These are phyloP conservation scores for Phlyctochytrium arcticum DNA, from an alignment of 192 early-diverging fungal genomes.

Conservation along the genomic window DNA sequence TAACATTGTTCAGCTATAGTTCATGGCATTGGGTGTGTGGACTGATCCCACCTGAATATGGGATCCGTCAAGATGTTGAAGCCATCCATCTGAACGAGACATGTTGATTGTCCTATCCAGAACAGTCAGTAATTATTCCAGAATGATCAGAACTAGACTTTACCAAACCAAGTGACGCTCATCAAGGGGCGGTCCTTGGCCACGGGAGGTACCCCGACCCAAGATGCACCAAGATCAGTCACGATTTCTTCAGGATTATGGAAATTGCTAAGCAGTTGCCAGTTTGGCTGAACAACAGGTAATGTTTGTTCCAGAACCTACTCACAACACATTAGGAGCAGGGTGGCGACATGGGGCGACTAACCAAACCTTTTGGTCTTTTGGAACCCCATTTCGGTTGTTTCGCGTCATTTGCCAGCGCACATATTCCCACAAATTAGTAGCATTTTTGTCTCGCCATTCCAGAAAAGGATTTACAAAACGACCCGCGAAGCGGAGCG, in stretches of 20 bases:
- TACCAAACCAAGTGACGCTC: conserved; percentile 30
- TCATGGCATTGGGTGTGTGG: neutral
- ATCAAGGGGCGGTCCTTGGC: conserved; percentile 3
- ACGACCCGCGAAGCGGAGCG: conserved; percentile 32
- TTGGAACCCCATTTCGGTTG: conserved; percentile 36
- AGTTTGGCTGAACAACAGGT: conserved; percentile 32
- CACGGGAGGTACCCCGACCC: neutral
- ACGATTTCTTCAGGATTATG: neutral
- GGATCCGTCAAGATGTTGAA: conserved; percentile 52
- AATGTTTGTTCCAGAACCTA: conserved; percentile 16
- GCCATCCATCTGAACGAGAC: conserved; percentile 52
- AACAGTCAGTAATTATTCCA: conserved; percentile 27
- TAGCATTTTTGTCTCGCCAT: conserved; percentile 45
- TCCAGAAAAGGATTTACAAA: conserved; percentile 63
- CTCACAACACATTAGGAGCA: neutral
- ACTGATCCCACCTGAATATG: conserved; percentile 33
- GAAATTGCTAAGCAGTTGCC: conserved; percentile 18
- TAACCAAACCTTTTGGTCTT: conserved; percentile 16
- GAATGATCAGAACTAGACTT: conserved; percentile 17
- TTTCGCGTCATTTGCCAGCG: conserved; percentile 33
- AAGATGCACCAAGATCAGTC: conserved; percentile 2
- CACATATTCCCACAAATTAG: conserved; percentile 33
- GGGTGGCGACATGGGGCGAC: neutral
- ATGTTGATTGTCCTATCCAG: conserved; percentile 45
- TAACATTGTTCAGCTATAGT: neutral